These are phyloP conservation scores for Jamesozyma jinghongensis DNA, from an alignment of 805 yeast genomes.

Conservation along the genomic window DNA sequence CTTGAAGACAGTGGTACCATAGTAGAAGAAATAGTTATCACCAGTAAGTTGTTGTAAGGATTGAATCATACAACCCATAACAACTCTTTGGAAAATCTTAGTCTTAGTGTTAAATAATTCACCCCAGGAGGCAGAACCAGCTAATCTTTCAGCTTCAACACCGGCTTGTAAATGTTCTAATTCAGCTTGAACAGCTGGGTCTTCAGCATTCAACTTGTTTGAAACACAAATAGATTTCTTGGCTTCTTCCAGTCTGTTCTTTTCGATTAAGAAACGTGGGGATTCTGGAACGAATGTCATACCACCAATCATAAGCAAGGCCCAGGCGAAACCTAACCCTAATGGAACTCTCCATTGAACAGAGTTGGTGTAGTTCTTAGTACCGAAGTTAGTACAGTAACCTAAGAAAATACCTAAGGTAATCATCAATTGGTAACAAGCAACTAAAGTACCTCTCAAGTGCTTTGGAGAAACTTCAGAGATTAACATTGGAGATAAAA, in stretches of 20 bases:
- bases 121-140: constrained; percentile 58
- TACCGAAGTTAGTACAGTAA: constrained; percentile 55
- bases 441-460: constrained; percentile 43
- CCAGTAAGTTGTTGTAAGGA: constrained; percentile 3
- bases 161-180: constrained; percentile 49
- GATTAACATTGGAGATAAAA: constrained; percentile 64
- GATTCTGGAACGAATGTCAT: constrained; percentile 58
- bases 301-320: constrained; percentile 30
- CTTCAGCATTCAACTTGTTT: constrained; percentile 46
- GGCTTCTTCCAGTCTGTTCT: constrained; percentile 50
- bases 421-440: constrained; percentile 59
- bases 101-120: constrained; percentile 61
- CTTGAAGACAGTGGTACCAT: not conserved
- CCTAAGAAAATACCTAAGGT: constrained; percentile 69
- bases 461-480: constrained; percentile 62
- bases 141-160: constrained; percentile 47
- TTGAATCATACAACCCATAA: constrained; percentile 3
- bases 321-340: constrained; percentile 46
- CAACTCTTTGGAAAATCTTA: constrained; percentile 5
- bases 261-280: constrained; percentile 55
- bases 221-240: constrained; percentile 47
- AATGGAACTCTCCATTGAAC: constrained; percentile 70
- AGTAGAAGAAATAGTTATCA: constrained; percentile 19
- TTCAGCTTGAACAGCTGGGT: constrained; percentile 49
- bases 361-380: constrained; percentile 50